A percentile compares a stretch with the other conserved stretches of the same genome.
Evolutionary conservation across 768 basidiomycete genomes (phyloP).

Genomic region (Pleurotus ostreatus): DNA sequence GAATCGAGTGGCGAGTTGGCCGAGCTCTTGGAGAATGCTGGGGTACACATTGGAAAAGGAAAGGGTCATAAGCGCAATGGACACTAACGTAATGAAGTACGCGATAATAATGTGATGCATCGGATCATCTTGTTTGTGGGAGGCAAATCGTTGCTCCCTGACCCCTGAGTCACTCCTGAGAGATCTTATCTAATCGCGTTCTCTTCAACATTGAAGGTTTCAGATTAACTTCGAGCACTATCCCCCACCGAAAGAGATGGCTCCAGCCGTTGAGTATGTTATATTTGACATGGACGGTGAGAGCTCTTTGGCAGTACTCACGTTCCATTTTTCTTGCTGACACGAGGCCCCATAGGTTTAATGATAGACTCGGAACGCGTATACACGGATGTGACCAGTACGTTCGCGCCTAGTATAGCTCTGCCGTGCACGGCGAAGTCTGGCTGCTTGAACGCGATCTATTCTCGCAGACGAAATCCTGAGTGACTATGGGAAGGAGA

Average conservation of each 20-base stretch:
- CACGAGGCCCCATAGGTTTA: constrained; percentile 39
- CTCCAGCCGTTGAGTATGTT: constrained; percentile 49
- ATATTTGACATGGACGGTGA: constrained; percentile 74
- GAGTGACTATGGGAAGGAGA: constrained; percentile 62
- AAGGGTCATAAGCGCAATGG: not conserved
- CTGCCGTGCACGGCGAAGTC: not conserved
- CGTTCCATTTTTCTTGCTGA: not conserved
- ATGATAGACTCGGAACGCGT: constrained; percentile 76
- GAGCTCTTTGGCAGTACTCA: constrained; percentile 4
- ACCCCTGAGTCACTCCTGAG: too few species aligned
- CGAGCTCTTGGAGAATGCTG: not conserved
- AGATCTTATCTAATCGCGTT: too few species aligned
- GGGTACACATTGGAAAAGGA: not conserved
- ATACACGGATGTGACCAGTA: constrained; percentile 78
- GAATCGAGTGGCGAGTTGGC: not conserved
- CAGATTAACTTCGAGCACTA: too few species aligned
- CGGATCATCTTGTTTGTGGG: too few species aligned
- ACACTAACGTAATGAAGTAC: too few species aligned
- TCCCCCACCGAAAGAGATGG: too few species aligned
- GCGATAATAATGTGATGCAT: too few species aligned
- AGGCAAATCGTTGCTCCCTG: too few species aligned
- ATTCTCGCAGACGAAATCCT: constrained; percentile 61
- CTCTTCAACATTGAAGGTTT: too few species aligned
- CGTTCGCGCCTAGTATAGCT: constrained; percentile 17
- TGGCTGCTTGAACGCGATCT: too few species aligned